Base-by-base conservation (phyloP, 768 basidiomycete genomes). In the Hortiboletus campestris region DNA sequence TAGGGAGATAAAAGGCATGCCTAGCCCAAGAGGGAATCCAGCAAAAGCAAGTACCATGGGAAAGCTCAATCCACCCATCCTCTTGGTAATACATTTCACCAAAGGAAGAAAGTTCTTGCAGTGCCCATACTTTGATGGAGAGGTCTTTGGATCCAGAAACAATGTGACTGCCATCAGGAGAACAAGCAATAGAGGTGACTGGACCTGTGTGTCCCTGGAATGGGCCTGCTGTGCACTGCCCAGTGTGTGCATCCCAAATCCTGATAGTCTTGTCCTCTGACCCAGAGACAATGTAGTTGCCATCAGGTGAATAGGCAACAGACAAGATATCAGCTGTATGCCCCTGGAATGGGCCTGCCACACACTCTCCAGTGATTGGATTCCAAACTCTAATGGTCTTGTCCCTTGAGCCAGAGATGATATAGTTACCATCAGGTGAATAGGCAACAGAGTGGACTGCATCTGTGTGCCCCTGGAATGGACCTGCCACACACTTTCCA, bases 361-460 rank as follows among this genome's bases (percentile, higher is more conserved):
- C 16, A 57, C 57, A 51, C 22, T 57, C 45, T 19, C 68, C 53
- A 59, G 57, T 53, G 25, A 1, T 6, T 35, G 46, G 13, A 46
- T 61, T 29, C 67, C 67, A 68, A 13, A 68, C 9, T 42, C 62
- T 65, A 11, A 72, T 40, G 0, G 61, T 66, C 38, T 51, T 60
- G 51, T 73, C 68, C 6, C 31, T 1, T 8, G 67, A 68, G 11
- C 66, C 66, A 51, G 69, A 68, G 32, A 58, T 61, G 36, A 74
- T 47, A 2, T 51, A 41, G 28, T 17, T 58, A 0, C 60, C 53
- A 59, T 63, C 45, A 34, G 61, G 65, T 43, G 71, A 72, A 32
- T 64, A 58, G 4, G 57, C 60, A 48, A 68, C 43, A 43, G 63
- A 59, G 3, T 46, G 48, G 2, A 70, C 53, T 47, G 38, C 49